These are phyloP conservation scores for Botrytis fragariae DNA, from an alignment of 2,329 filamentous ascomycete species.

Conservation along the genomic window DNA sequence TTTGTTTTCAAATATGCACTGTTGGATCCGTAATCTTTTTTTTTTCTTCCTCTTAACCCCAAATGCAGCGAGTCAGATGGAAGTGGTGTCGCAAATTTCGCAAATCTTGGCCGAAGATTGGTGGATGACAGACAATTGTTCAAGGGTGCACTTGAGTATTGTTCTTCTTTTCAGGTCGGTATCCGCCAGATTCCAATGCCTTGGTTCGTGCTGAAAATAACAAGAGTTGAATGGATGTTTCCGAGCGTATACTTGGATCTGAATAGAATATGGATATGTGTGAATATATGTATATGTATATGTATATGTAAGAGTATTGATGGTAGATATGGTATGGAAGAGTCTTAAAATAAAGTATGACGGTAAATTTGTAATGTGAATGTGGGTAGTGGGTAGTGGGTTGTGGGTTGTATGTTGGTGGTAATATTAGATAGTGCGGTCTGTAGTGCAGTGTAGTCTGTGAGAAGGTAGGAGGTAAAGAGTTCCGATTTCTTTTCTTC, in stretches of 20 bases:
- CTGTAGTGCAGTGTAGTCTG: not conserved
- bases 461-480: not conserved
- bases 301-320: not conserved
- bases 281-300: not conserved
- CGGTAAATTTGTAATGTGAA: not conserved
- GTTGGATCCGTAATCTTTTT: not conserved
- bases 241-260: not conserved
- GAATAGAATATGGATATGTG: not conserved
- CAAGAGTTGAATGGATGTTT: not conserved
- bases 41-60: not conserved
- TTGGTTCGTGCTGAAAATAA: not conserved
- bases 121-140: slow-evolving; percentile 5
- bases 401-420: not conserved
- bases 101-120: slow-evolving; percentile 17
- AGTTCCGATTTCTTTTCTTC: slow-evolving; percentile 16
- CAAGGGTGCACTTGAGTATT: slow-evolving; percentile 10
- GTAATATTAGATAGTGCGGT: not conserved
- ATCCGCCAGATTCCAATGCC: not conserved
- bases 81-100: slow-evolving; percentile 18
- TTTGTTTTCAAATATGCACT: not conserved
- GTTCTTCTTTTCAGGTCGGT: not conserved
- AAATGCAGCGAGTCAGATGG: slow-evolving; percentile 15
- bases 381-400: not conserved
- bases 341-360: not conserved
- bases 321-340: not conserved